Evolutionary conservation across 1,284 basidiomycete species (phyloP), one percentile per base, ranked within the genome.

Genomic region (Porogramme epimiltina): DNA sequence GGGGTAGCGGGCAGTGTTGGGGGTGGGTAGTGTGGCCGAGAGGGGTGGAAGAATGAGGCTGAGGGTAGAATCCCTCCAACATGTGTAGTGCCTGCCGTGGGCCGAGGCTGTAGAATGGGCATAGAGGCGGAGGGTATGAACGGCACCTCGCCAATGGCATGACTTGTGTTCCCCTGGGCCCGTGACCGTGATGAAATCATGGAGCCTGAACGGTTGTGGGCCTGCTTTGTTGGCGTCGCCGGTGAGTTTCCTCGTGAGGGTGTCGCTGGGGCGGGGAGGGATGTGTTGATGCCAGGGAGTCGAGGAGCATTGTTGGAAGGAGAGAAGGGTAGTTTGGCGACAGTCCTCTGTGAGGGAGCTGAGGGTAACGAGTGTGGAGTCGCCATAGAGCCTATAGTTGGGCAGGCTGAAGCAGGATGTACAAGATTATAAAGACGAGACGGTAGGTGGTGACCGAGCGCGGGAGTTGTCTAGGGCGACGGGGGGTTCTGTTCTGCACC

Each of bases 51-150:
- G 71, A 91, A 89, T 5, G 84, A 84, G 10, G 85, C 80, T 18
- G 88, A 81, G 22, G 88, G 87, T 49, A 84, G 81, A 19, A 90
- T 85, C 24, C 87, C 89, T 39, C 83, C 81, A 16, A 84, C 82
- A 67, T 89, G 85, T 0, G 86, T 85, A 2, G 77, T 67, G 49
- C 59, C 62, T 26, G 56, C 53, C 23, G 58, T 51, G 38, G 65
- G 56, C 16, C 65, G 62, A 11, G 65, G 63, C 49, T 64, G 63
- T 22, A 61, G 52, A 9, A 61, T 46, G 2, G 65, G 66, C 31
- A 66, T 41, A 23, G 66, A 59, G 38, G 62, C 52, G 19, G 66
- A 61, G 22, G 61, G 49, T 42, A 52, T 58, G 47, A 66, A 49
- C 3, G 62, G 54, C 20, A 62, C 55, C 39, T 59, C 61, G 42